A percentile compares a stretch with the other conserved stretches of the same genome.
Conservation (phyloP, 345 rosid species). For the Eucalyptus globulus region DNA sequence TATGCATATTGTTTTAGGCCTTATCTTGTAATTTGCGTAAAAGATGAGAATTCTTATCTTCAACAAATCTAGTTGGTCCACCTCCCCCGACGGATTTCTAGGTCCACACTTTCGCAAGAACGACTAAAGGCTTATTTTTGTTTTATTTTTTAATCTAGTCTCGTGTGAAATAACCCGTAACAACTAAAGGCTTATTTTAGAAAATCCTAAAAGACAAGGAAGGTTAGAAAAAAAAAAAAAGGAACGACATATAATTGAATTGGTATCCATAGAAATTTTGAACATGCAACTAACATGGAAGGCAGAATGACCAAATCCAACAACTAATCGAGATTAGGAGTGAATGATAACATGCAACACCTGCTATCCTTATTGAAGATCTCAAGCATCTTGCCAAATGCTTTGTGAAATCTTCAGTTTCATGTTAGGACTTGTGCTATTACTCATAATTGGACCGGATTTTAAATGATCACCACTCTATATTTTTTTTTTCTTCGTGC, state of each 20-base stretch:
- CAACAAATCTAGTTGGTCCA: background rate
- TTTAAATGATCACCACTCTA: background rate
- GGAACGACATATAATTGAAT: background rate
- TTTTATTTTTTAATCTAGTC: background rate
- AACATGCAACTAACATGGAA: background rate
- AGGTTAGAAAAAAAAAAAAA: too few species aligned
- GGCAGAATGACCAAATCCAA: background rate
- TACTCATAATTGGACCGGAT: too few species aligned
- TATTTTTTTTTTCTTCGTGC: too few species aligned
- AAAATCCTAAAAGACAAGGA: too few species aligned
- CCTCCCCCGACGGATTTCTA: background rate
- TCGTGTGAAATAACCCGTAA: background rate
- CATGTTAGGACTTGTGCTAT: too few species aligned
- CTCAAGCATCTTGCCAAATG: too few species aligned
- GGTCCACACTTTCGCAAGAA: background rate
- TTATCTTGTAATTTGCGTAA: background rate
- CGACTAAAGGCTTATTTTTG: background rate
- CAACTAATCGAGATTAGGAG: too few species aligned
- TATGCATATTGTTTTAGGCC: background rate
- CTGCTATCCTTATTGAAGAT: too few species aligned
- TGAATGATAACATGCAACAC: too few species aligned
- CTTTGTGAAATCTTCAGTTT: too few species aligned
- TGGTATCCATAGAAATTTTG: background rate
- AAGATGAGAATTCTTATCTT: background rate
- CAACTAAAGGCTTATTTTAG: too few species aligned